Evolutionary conservation across 1,284 basidiomycete species (phyloP).

Genomic region (Boletus sp.): DNA sequence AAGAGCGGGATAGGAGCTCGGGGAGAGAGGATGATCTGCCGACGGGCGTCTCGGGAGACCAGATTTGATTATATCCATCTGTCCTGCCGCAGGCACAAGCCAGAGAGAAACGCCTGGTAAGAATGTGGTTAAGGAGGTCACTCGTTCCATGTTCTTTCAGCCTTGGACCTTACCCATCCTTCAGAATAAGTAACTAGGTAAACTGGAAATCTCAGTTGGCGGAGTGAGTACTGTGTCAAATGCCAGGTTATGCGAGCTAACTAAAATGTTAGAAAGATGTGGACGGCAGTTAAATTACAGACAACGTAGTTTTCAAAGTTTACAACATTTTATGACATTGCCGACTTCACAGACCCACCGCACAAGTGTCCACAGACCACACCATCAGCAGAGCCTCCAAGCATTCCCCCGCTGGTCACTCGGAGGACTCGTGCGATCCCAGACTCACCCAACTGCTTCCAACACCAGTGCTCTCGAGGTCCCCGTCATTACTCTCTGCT

Average conservation of each 20-base stretch:
- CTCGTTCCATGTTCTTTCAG: background rate
- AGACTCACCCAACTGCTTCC: slow-evolving; percentile 69
- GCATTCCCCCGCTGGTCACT: slow-evolving; percentile 13
- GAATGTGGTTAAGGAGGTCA: slow-evolving; percentile 1
- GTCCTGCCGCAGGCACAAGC: slow-evolving; percentile 50
- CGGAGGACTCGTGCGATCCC: slow-evolving; percentile 23
- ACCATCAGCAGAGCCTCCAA: background rate
- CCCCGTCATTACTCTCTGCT: slow-evolving; percentile 57
- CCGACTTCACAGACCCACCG: background rate
- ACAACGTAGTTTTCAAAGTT: slow-evolving; percentile 1
- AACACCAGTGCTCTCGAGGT: slow-evolving; percentile 37
- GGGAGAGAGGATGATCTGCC: slow-evolving; percentile 14
- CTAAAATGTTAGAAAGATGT: background rate
- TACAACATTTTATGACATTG: background rate
- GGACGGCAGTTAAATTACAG: slow-evolving; percentile 17
- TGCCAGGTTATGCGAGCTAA: background rate
- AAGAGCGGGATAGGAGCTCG: slow-evolving; percentile 51
- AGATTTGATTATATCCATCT: slow-evolving; percentile 39
- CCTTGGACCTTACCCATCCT: slow-evolving; percentile 23
- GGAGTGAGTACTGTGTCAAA: background rate
- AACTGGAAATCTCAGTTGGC: background rate
- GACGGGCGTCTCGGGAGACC: slow-evolving; percentile 40
- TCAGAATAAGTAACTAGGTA: background rate
- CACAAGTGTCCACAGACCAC: background rate
- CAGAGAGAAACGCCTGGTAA: slow-evolving; percentile 53